phyloP scores from a whole-genome alignment of 164 flowering plant genomes.

The Protea cynaroides region DNA sequence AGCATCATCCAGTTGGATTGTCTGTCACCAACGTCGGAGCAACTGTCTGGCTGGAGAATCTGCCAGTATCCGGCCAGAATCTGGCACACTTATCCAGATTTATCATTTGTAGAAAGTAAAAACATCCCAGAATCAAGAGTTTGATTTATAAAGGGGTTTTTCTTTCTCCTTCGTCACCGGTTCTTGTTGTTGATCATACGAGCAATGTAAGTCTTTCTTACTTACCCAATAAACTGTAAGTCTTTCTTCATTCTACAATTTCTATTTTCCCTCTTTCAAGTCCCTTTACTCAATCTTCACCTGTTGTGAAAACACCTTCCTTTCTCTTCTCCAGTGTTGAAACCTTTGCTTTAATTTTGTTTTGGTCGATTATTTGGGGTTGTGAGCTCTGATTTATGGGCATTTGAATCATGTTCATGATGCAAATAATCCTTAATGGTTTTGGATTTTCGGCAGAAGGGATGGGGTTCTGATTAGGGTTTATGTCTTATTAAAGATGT shows the following conservation, averaged over 20 bases:
- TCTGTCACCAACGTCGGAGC: too few relatives aligned
- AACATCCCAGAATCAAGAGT: neutral
- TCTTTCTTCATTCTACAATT: neutral
- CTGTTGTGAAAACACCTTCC: too few relatives aligned
- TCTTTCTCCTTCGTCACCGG: neutral
- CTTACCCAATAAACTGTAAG: too few relatives aligned
- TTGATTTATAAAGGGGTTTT: neutral
- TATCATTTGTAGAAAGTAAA: neutral
- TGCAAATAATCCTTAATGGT: neutral
- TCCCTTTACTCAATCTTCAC: neutral
- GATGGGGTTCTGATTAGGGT: neutral
- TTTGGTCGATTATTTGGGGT: neutral
- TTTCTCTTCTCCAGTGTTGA: neutral
- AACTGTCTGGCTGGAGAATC: too few relatives aligned
- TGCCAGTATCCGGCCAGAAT: too few relatives aligned
- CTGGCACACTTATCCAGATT: too few relatives aligned
- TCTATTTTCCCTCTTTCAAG: neutral
- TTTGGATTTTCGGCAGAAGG: neutral
- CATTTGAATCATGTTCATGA: neutral
- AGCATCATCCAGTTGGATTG: too few relatives aligned
- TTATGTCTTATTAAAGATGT: neutral
- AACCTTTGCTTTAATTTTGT: too few relatives aligned
- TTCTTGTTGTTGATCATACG: neutral
- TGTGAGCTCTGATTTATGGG: neutral
- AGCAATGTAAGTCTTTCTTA: conserved; percentile 1